phyloP scores from a whole-genome alignment of 164 flowering plant species.

The Taxillus chinensis region DNA sequence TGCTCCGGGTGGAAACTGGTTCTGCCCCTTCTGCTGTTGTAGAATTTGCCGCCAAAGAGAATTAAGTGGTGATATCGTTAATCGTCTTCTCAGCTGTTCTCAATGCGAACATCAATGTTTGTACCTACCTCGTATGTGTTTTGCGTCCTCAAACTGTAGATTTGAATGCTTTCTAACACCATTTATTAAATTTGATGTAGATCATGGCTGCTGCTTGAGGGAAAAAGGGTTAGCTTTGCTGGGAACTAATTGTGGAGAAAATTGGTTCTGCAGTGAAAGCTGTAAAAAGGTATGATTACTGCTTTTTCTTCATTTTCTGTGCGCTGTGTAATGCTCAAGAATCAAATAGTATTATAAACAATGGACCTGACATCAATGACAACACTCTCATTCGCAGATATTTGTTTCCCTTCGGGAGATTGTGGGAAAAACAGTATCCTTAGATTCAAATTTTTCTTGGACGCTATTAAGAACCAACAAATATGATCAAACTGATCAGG shows the following conservation, averaged over 20 bases:
- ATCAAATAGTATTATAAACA: too few relatives aligned
- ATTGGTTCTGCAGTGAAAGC: slow-evolving; percentile 62
- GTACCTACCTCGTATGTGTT: slow-evolving; percentile 13
- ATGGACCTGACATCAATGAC: too few relatives aligned
- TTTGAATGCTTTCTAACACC: too few relatives aligned
- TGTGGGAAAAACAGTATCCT: slow-evolving; percentile 37
- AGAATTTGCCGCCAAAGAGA: slow-evolving; percentile 42
- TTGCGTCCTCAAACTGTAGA: background rate
- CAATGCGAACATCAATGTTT: slow-evolving; percentile 76
- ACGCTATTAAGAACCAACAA: slow-evolving; percentile 37
- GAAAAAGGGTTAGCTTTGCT: background rate
- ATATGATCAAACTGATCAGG: slow-evolving; percentile 11
- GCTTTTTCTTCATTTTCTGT: too few relatives aligned
- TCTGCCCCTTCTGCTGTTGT: slow-evolving; percentile 81
- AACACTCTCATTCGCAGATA: slow-evolving; percentile 35
- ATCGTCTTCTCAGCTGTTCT: slow-evolving; percentile 31
- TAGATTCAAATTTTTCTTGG: slow-evolving; percentile 55
- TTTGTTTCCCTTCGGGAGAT: slow-evolving; percentile 37
- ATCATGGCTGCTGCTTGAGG: slow-evolving; percentile 53
- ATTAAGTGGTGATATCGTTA: slow-evolving; percentile 17
- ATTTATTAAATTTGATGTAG: slow-evolving; percentile 26
- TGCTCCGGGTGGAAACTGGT: slow-evolving; percentile 83
- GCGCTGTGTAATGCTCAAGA: too few relatives aligned
- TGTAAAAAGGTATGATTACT: slow-evolving; percentile 43
- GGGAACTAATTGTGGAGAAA: slow-evolving; percentile 17